phyloP scores from a whole-genome alignment of 768 basidiomycete genomes.

The Tricholoma saponaceum region DNA sequence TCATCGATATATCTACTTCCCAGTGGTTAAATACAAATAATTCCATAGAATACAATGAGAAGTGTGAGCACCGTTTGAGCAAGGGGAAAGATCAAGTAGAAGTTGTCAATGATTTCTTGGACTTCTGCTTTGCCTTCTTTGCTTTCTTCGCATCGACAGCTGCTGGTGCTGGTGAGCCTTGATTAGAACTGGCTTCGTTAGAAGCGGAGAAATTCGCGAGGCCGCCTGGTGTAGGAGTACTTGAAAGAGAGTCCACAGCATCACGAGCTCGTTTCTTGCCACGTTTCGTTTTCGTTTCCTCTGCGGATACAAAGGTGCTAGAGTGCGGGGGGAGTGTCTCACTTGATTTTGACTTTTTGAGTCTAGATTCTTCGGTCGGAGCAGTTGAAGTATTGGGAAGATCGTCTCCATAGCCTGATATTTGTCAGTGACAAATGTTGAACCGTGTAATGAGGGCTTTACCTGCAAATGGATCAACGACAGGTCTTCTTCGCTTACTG shows the following conservation, averaged over 20 bases:
- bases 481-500: constrained; percentile 46
- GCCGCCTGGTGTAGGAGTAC: constrained; percentile 4
- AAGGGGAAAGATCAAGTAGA: neutral
- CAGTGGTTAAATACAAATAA: constrained; percentile 1
- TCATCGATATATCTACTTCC: neutral
- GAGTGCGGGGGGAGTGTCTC: neutral
- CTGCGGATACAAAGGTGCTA: neutral
- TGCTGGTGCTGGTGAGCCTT: constrained; percentile 3
- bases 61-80: neutral
- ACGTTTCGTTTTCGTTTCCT: constrained; percentile 8
- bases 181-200: neutral
- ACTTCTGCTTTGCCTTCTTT: constrained; percentile 33
- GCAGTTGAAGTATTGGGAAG: neutral
- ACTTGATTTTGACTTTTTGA: neutral
- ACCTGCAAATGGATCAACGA: constrained; percentile 69
- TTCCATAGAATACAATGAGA: neutral
- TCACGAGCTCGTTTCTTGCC: constrained; percentile 13
- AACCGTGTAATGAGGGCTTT: constrained; percentile 4
- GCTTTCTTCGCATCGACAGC: constrained; percentile 15
- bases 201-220: neutral
- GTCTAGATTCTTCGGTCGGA: neutral
- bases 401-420: constrained; percentile 34
- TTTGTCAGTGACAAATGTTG: neutral
- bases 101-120: constrained; percentile 19
- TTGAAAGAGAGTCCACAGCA: constrained; percentile 4